Evolutionary conservation across 2,329 filamentous ascomycete genomes (phyloP).

Genomic region (Zymoseptoria crescenta): DNA sequence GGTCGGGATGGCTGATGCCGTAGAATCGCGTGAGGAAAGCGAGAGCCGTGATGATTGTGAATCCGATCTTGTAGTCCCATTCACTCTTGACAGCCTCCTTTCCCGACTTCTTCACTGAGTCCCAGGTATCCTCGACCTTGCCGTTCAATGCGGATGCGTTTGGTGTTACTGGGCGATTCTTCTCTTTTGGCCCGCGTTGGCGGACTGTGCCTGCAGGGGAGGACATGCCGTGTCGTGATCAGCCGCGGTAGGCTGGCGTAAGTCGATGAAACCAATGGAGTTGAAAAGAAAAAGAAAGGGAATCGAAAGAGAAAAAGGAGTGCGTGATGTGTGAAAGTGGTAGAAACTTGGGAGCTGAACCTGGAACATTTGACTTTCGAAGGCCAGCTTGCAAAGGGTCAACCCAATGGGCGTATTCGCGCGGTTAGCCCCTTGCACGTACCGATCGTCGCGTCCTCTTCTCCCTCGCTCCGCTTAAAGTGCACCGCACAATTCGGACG

Average conservation of each 20-base stretch:
- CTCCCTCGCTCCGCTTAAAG: no score
- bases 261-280: background rate
- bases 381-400: background rate
- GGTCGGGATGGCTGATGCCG: slow-evolving; percentile 88
- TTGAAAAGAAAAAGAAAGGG: background rate
- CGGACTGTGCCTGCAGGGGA: slow-evolving; percentile 12
- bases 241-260: slow-evolving; percentile 8
- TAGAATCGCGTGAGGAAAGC: slow-evolving; percentile 92
- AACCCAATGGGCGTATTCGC: background rate
- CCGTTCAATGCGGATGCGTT: slow-evolving; percentile 14
- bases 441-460: background rate
- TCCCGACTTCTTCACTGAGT: slow-evolving; percentile 28
- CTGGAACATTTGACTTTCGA: background rate
- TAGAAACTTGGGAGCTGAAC: background rate
- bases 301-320: background rate
- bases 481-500: no score
- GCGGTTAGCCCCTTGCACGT: background rate
- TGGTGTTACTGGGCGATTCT: slow-evolving; percentile 20
- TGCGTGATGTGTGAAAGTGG: background rate
- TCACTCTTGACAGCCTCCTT: slow-evolving; percentile 41
- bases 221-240: slow-evolving; percentile 4
- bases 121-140: slow-evolving; percentile 34
- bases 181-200: slow-evolving; percentile 13
- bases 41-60: slow-evolving; percentile 68
- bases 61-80: slow-evolving; percentile 74